Evolutionary conservation across 306 rosid genomes (phyloP).

Genomic region (Bauhinia variegata): DNA sequence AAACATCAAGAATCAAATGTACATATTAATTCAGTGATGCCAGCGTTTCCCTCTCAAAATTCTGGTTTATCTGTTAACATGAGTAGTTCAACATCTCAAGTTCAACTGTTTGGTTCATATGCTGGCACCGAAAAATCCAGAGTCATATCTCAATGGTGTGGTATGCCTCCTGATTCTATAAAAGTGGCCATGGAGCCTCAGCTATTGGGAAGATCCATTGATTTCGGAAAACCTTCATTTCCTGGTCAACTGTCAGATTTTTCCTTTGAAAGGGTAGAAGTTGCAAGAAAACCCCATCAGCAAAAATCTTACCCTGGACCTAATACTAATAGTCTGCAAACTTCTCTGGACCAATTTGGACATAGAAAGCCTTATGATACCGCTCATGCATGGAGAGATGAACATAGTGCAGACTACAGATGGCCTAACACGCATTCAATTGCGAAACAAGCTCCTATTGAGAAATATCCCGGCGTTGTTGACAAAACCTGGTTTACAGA

Average conservation of each 20-base stretch:
- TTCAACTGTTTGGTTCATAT: conserved; percentile 14
- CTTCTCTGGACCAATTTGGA: conserved; percentile 2
- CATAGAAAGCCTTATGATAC: not conserved
- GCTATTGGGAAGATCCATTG: conserved; percentile 9
- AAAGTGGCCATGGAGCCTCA: conserved; percentile 14
- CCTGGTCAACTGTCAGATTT: conserved; percentile 11
- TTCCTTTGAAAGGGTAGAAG: not conserved
- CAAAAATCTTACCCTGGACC: not conserved
- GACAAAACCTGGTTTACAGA: conserved; percentile 22
- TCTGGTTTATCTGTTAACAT: not conserved
- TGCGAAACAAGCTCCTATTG: conserved; percentile 7
- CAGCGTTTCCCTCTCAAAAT: conserved; percentile 36
- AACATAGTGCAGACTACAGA: conserved; percentile 14
- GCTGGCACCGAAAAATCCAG: conserved; percentile 6
- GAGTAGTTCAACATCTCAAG: conserved; percentile 17
- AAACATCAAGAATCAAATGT: conserved; percentile 21
- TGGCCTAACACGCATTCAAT: conserved; percentile 8
- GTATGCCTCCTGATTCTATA: not conserved
- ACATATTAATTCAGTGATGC: conserved; percentile 17
- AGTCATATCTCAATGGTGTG: conserved; percentile 5
- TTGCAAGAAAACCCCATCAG: not conserved
- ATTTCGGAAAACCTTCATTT: conserved; percentile 8
- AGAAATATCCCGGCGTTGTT: conserved; percentile 7
- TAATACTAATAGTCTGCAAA: conserved; percentile 29
- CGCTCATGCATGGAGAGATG: conserved; percentile 2